Base-by-base conservation (phyloP, 73 alveolate species). In the Urostyla sp. region DNA sequence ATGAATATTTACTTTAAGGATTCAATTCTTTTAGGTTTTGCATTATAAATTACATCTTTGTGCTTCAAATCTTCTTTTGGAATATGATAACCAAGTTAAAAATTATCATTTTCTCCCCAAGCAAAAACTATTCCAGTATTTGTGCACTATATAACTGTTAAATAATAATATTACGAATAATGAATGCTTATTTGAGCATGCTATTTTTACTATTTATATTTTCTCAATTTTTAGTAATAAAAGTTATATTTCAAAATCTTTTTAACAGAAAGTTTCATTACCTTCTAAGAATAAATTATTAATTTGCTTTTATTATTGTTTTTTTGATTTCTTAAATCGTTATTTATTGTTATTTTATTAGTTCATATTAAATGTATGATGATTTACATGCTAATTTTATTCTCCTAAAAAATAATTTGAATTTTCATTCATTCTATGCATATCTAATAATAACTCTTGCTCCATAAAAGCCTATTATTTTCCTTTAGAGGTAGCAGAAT, bases 91-190 rank as follows among this genome's bases (percentile, higher is more conserved):
- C 87, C 87, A 1, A 75, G 67, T 26, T 75, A 31, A 24, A 76
- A 54, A 11, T 49, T 44, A 18, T 75, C 87, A 75, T 87, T 87
- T 50, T 87, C 94, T 7, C 94, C 94, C 94, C 94, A 87, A 0
- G 94, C 76, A 43, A 44, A 87, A 46, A 87, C 94, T 0, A 74
- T 36, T 40, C 94, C 94, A 13, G 87, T 72, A 45, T 74, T 69
- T 31, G 89, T 37, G 44, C 85, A 73, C 85, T 73, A 30, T 2
- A 26, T 13, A 2, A 63, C 44, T 37, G 28, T 18, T 35, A 18
- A 31, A 11, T 20, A 52, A n/a, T 10, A 51, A 50, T 23, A 0
- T 51, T 73, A 75, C 78, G 57, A 55, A 38, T 37, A 75, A 28
- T 24, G 87, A 54, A 34, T 75, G 87, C 52, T 32, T 54, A 44